Conservation (phyloP, 345 rosid species). For the Syzygium aqueum region DNA sequence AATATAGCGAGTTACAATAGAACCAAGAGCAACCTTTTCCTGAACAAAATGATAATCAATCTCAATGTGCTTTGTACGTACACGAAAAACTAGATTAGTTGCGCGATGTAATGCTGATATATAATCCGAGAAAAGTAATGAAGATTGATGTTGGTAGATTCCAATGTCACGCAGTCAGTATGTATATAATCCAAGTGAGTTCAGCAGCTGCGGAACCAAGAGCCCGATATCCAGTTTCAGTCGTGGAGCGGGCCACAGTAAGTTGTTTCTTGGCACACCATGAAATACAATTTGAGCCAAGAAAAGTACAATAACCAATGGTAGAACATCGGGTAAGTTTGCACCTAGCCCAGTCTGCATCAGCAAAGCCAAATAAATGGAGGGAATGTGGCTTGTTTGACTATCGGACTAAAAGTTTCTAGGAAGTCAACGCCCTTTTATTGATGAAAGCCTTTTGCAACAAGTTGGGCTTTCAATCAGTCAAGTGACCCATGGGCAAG, state of each 20-base stretch:
- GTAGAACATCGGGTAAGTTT: not conserved
- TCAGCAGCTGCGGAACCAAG: rapidly evolving
- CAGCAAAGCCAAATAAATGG: not conserved
- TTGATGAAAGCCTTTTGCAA: not conserved
- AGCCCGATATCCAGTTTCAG: not conserved
- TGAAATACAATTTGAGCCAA: not conserved
- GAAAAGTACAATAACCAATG: not conserved
- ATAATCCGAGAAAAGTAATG: no score
- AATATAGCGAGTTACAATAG: not conserved
- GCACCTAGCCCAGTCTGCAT: not conserved
- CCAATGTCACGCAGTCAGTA: not conserved
- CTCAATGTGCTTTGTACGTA: not conserved
- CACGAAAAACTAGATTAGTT: not conserved
- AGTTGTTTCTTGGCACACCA: not conserved
- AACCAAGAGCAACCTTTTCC: not conserved
- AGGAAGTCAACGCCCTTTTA: not conserved
- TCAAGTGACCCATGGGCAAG: not conserved
- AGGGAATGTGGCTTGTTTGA: not conserved
- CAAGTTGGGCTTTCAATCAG: not conserved
- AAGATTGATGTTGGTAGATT: not conserved
- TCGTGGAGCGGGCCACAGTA: rapidly evolving
- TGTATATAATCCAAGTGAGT: not conserved
- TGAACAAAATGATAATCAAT: not conserved
- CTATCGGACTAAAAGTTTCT: no score
- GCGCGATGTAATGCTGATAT: not conserved